Evolutionary conservation across 495 filamentous ascomycete species (phyloP).

Genomic region (Pyrenopolyporus hunteri): DNA sequence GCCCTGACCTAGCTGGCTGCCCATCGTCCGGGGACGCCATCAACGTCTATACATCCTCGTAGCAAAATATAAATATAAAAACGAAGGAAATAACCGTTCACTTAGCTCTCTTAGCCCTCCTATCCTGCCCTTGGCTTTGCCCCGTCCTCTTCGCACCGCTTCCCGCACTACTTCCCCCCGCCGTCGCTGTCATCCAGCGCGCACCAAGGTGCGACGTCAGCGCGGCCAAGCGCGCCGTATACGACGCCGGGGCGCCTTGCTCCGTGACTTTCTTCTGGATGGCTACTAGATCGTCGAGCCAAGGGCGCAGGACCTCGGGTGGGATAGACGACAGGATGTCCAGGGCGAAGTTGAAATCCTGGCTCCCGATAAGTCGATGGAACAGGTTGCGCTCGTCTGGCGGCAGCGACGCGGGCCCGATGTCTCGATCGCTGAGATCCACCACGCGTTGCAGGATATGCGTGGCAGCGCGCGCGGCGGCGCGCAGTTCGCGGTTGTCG

Average conservation of each 20-base stretch:
- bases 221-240: constrained; percentile 16
- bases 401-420: constrained; percentile 25
- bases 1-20: too few relatives aligned
- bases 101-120: constrained; percentile 23
- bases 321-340: constrained; percentile 47
- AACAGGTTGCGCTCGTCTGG: constrained; percentile 47
- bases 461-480: constrained; percentile 49
- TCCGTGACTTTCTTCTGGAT: constrained; percentile 19
- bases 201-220: constrained; percentile 14
- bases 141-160: constrained; percentile 12
- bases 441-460: constrained; percentile 49
- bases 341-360: constrained; percentile 47
- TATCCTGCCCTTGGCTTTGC: constrained; percentile 1
- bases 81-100: constrained; percentile 1
- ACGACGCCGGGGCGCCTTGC: constrained; percentile 17
- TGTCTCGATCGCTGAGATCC: constrained; percentile 40
- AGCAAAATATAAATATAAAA: too few relatives aligned
- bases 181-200: background rate
- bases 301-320: constrained; percentile 27
- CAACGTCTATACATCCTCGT: too few relatives aligned
- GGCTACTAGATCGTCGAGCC: constrained; percentile 28
- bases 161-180: too few relatives aligned
- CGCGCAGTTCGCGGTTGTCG: constrained; percentile 39
- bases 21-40: too few relatives aligned
- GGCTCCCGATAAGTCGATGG: constrained; percentile 46